phyloP scores from a whole-genome alignment of 2,329 filamentous ascomycete genomes.

The Lachnellula subtilissima region DNA sequence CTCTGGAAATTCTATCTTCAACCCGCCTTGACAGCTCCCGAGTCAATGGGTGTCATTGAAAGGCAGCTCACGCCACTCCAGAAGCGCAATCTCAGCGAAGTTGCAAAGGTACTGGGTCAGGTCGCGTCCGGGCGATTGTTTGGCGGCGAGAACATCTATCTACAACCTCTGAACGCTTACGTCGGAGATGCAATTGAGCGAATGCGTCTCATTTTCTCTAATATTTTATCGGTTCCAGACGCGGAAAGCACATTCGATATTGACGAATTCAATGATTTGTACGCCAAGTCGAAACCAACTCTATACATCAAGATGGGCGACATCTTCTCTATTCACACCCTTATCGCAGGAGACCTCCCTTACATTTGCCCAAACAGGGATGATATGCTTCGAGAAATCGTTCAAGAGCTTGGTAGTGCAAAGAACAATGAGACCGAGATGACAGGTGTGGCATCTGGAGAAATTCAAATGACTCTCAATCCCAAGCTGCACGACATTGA shows the following conservation, averaged over 20 bases:
- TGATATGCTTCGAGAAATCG: slow-evolving; percentile 83
- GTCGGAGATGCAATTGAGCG: slow-evolving; percentile 79
- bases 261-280: slow-evolving; percentile 97
- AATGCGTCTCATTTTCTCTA: slow-evolving; percentile 68
- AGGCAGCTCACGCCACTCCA: slow-evolving; percentile 83
- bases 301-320: slow-evolving; percentile 99
- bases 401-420: slow-evolving; percentile 89
- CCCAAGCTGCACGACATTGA: slow-evolving; percentile 86
- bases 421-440: slow-evolving; percentile 96
- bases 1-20: slow-evolving; percentile 92
- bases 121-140: slow-evolving; percentile 85
- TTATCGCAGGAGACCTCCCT: slow-evolving; percentile 74
- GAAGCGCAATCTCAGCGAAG: slow-evolving; percentile 85
- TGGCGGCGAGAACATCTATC: slow-evolving; percentile 89
- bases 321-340: slow-evolving; percentile 90
- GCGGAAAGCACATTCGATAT: slow-evolving; percentile 94
- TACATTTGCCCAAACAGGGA: slow-evolving; percentile 75
- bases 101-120: slow-evolving; percentile 87
- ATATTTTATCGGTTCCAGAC: slow-evolving; percentile 77
- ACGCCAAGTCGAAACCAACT: slow-evolving; percentile 92
- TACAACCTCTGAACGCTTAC: slow-evolving; percentile 92
- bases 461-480: slow-evolving; percentile 86
- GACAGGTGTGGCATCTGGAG: slow-evolving; percentile 71
- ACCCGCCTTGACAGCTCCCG: slow-evolving; percentile 81
- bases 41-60: slow-evolving; percentile 90